Evolutionary conservation across 305 asterid species (phyloP).

Genomic region (Ilex paraguariensis): DNA sequence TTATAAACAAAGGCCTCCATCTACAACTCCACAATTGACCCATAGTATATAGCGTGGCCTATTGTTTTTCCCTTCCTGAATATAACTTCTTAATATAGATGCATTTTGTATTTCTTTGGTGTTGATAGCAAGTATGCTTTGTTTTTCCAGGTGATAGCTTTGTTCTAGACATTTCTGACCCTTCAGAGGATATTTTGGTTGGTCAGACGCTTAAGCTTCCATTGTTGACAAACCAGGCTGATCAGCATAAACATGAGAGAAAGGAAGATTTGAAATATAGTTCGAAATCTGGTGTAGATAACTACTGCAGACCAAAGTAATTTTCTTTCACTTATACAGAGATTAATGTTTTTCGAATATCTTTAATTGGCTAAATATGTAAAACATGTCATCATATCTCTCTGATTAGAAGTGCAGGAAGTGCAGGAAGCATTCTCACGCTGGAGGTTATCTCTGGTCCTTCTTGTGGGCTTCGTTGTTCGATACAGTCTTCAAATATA

Average conservation of each 20-base stretch:
- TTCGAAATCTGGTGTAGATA: conserved; percentile 39
- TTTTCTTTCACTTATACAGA: conserved; percentile 24
- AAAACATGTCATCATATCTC: conserved; percentile 65
- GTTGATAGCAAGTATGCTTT: conserved; percentile 19
- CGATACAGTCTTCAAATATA: conserved; percentile 57
- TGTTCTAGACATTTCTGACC: conserved; percentile 75
- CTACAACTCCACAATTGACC: conserved; percentile 49
- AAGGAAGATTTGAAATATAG: conserved; percentile 39
- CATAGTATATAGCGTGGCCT: conserved; percentile 46
- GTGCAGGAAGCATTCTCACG: conserved; percentile 62
- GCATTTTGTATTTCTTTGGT: conserved; percentile 6
- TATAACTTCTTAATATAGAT: neutral
- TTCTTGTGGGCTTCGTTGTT: conserved; percentile 63
- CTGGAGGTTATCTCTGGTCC: conserved; percentile 96
- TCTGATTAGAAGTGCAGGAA: conserved; percentile 88
- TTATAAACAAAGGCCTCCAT: conserved; percentile 44
- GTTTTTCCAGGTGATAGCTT: conserved; percentile 77
- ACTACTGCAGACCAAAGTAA: conserved; percentile 62
- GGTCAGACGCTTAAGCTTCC: conserved; percentile 74
- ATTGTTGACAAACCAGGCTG: conserved; percentile 36
- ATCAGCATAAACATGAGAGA: conserved; percentile 37
- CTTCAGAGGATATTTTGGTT: conserved; percentile 52
- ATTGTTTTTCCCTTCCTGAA: conserved; percentile 1
- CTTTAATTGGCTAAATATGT: conserved; percentile 31
- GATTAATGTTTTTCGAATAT: conserved; percentile 12